Conservation (phyloP, 2,329 filamentous ascomycete species). For the Fusarium acutatum region DNA sequence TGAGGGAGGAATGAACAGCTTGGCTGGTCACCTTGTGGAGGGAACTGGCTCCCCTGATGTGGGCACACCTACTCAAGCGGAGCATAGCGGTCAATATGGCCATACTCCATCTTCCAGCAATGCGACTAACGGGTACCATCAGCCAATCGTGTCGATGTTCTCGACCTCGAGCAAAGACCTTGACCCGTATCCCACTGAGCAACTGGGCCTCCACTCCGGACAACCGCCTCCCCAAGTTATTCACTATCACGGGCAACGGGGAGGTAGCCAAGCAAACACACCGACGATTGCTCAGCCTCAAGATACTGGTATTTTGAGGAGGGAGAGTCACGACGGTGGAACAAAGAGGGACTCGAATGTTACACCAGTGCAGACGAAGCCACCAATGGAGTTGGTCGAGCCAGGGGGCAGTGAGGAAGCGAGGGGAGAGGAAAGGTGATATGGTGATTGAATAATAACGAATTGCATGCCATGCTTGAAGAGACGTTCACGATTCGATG, state of each 20-base stretch:
- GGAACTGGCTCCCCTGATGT: constrained; percentile 62
- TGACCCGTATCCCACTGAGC: constrained; percentile 72
- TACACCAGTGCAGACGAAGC: constrained; percentile 49
- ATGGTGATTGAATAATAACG: constrained; percentile 24
- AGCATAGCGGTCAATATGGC: constrained; percentile 58
- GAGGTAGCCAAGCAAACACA: constrained; percentile 73
- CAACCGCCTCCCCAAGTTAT: constrained; percentile 72
- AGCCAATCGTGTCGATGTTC: constrained; percentile 73
- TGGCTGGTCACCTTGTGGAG: constrained; percentile 69
- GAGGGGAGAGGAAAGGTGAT: constrained; percentile 43
- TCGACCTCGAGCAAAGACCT: constrained; percentile 76
- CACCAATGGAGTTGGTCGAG: constrained; percentile 30
- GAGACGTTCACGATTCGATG: constrained; percentile 40
- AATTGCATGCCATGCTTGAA: constrained; percentile 40
- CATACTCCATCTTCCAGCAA: constrained; percentile 58
- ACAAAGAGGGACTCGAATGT: constrained; percentile 51
- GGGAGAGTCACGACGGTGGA: constrained; percentile 58
- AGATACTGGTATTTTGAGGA: constrained; percentile 56
- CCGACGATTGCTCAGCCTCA: constrained; percentile 64
- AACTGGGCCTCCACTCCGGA: constrained; percentile 68
- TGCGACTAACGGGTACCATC: constrained; percentile 70
- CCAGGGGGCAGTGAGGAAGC: constrained; percentile 18
- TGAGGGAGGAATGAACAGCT: constrained; percentile 83
- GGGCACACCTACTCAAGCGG: constrained; percentile 69
- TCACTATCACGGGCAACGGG: constrained; percentile 72